These are phyloP conservation scores for Schizonepeta tenuifolia DNA, from an alignment of 257 asterid species.

Conservation along the genomic window DNA sequence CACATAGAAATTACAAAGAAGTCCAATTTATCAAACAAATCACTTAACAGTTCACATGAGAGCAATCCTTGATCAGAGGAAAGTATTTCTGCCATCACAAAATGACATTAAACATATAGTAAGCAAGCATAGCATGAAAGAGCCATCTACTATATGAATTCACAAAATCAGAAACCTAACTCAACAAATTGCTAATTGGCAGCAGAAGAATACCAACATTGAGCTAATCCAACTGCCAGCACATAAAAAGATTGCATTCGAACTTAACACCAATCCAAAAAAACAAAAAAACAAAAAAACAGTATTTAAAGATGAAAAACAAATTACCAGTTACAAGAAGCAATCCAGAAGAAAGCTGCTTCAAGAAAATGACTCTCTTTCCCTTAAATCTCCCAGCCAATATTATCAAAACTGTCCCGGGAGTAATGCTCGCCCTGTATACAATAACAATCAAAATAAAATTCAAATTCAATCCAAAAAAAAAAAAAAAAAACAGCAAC, in stretches of 20 bases:
- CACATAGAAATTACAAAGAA: not conserved
- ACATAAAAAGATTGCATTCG: not conserved
- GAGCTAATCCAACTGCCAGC: not conserved
- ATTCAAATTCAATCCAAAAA: not conserved
- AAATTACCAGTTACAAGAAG: slow-evolving; percentile 55
- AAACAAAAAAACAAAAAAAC: not conserved
- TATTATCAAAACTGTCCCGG: slow-evolving; percentile 54
- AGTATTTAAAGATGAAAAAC: not conserved
- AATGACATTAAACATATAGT: no score
- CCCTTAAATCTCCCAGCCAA: slow-evolving; percentile 58
- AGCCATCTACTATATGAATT: not conserved
- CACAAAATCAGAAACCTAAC: not conserved
- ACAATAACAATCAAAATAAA: not conserved
- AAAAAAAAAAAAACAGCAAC: not conserved
- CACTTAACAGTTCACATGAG: not conserved
- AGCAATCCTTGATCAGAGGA: not conserved
- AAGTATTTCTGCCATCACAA: no score
- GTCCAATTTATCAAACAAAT: not conserved
- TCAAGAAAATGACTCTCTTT: slow-evolving; percentile 55
- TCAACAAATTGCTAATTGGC: not conserved
- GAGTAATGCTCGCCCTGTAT: slow-evolving; percentile 51
- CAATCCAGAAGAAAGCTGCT: slow-evolving; percentile 54
- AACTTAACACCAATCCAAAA: not conserved
- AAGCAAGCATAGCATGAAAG: not conserved
- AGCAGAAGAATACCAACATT: not conserved